Percentiles rank a stretch among this genome's conserved stretches.
These are phyloP conservation scores for Parietaria judaica DNA, from an alignment of 306 rosid genomes.

Conservation along the genomic window DNA sequence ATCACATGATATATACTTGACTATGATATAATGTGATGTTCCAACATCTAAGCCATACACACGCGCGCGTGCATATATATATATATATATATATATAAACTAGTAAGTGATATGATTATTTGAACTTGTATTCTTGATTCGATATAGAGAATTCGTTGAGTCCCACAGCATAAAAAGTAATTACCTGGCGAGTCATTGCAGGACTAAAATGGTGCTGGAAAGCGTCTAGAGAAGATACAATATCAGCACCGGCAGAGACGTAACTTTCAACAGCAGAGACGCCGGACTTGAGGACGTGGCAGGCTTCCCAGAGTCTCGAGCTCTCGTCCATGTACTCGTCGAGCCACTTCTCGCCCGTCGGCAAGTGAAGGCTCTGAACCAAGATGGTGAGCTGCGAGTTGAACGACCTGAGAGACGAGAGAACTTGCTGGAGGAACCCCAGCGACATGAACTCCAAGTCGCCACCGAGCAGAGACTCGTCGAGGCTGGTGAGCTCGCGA, in stretches of 20 bases:
- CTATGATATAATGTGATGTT: too few species aligned
- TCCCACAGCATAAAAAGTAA: background rate
- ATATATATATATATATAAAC: background rate
- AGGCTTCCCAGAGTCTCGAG: slow-evolving; percentile 76
- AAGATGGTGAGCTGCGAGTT: slow-evolving; percentile 60
- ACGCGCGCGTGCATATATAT: background rate
- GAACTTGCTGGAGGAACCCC: slow-evolving; percentile 58
- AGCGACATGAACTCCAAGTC: slow-evolving; percentile 51
- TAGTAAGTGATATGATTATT: background rate
- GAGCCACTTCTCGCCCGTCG: slow-evolving; percentile 81
- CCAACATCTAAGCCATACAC: too few species aligned
- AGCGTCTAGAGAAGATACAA: slow-evolving; percentile 43
- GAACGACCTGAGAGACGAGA: slow-evolving; percentile 57
- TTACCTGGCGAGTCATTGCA: slow-evolving; percentile 51
- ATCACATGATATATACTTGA: too few species aligned
- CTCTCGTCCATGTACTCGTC: slow-evolving; percentile 92
- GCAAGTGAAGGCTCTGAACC: slow-evolving; percentile 60
- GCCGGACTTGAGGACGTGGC: slow-evolving; percentile 63
- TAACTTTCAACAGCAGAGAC: slow-evolving; percentile 52
- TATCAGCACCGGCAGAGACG: slow-evolving; percentile 27
- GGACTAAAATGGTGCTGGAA: slow-evolving; percentile 42
- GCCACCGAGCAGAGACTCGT: slow-evolving; percentile 23
- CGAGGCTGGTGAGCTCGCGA: slow-evolving; percentile 54
- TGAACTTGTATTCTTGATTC: too few species aligned
- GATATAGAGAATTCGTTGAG: too few species aligned